phyloP scores from a whole-genome alignment of 176 grass and related monocot genomes.

The Triticum turgidum region DNA sequence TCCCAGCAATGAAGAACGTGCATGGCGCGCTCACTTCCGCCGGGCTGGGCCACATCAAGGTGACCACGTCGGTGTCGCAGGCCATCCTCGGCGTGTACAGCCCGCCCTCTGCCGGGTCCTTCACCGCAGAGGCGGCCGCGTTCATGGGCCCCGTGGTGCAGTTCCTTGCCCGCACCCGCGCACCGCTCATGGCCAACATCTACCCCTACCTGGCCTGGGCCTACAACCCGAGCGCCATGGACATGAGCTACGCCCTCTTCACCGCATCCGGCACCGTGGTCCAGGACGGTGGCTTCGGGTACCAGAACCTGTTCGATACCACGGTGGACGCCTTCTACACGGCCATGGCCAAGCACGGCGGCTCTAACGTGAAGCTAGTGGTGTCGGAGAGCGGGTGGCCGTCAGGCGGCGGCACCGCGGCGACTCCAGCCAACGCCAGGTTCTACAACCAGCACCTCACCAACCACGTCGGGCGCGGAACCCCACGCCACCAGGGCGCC shows the following conservation, averaged over 20 bases:
- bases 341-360: slow-evolving; percentile 42
- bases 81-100: slow-evolving; percentile 54
- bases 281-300: slow-evolving; percentile 51
- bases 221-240: slow-evolving; percentile 19
- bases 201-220: slow-evolving; percentile 64
- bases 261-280: slow-evolving; percentile 19
- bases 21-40: slow-evolving; percentile 38
- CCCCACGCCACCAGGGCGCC: slow-evolving; percentile 47
- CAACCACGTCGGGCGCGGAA: slow-evolving; percentile 53
- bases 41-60: slow-evolving; percentile 55
- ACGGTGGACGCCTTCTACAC: slow-evolving; percentile 59
- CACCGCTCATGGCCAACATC: slow-evolving; percentile 59
- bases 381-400: slow-evolving; percentile 81
- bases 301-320: slow-evolving; percentile 76
- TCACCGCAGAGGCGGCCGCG: slow-evolving; percentile 38
- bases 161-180: slow-evolving; percentile 40
- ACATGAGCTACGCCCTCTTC: slow-evolving; percentile 62
- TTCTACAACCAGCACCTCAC: slow-evolving; percentile 75
- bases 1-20: slow-evolving; percentile 70
- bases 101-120: slow-evolving; percentile 56
- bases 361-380: slow-evolving; percentile 35
- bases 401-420: slow-evolving; percentile 32
- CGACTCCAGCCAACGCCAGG: slow-evolving; percentile 36
- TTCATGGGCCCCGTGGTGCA: slow-evolving; percentile 48
- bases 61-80: slow-evolving; percentile 66